phyloP scores from a whole-genome alignment of 2,329 filamentous ascomycete species.

The Diaporthe citriasiana region DNA sequence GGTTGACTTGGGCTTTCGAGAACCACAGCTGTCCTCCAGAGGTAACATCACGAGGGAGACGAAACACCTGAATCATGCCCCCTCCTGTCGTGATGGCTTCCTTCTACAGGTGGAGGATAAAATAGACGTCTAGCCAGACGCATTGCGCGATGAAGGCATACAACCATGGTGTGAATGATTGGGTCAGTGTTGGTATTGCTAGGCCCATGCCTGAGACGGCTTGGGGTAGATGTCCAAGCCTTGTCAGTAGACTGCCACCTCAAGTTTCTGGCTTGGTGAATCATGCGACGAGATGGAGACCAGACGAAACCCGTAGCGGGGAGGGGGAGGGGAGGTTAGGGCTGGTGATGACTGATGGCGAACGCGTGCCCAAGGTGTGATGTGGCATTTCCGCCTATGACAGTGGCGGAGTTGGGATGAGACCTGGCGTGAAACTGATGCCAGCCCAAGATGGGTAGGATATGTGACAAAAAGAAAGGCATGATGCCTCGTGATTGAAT shows the following conservation, averaged over 20 bases:
- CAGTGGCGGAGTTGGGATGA: constrained; percentile 26
- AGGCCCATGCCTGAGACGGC: constrained; percentile 7
- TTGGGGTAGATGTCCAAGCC: constrained; percentile 11
- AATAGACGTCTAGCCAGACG: not conserved
- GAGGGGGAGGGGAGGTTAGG: too few relatives aligned
- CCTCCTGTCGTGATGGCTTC: not conserved
- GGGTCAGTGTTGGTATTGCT: not conserved
- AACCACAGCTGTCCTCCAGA: not conserved
- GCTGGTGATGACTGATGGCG: not conserved
- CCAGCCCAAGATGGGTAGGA: constrained; percentile 13
- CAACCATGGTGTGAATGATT: not conserved
- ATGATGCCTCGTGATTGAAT: not conserved
- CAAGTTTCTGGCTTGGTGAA: constrained; percentile 21
- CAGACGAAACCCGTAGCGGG: constrained; percentile 38
- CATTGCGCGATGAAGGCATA: not conserved
- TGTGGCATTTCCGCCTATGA: constrained; percentile 4
- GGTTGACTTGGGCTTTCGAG: not conserved
- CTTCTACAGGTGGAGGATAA: not conserved
- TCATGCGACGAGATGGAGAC: constrained; percentile 39
- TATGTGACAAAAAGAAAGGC: not conserved
- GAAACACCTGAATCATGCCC: not conserved
- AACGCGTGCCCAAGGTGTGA: not conserved
- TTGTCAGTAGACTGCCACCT: constrained; percentile 30
- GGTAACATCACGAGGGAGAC: not conserved
- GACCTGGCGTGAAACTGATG: constrained; percentile 37